Conservation (phyloP, 1,139 yeast species). For the Oligophagozyma castellii region DNA sequence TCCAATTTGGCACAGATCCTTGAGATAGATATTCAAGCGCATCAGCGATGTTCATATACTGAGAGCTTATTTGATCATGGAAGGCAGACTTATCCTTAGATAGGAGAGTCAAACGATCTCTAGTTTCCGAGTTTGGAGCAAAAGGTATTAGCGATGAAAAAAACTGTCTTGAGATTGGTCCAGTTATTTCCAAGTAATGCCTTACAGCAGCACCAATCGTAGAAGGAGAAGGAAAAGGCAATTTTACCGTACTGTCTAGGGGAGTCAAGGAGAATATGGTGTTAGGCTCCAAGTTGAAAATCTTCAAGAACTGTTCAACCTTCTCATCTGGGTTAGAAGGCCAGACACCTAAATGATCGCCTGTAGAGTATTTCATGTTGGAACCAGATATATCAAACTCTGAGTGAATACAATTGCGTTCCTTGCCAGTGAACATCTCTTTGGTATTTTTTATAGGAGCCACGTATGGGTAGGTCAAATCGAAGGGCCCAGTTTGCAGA, state of each 20-base stretch:
- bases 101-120: slow-evolving; percentile 37
- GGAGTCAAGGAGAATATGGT: slow-evolving; percentile 54
- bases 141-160: slow-evolving; percentile 66
- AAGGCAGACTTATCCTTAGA: slow-evolving; percentile 59
- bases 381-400: slow-evolving; percentile 73
- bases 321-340: slow-evolving; percentile 78
- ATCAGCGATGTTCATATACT: slow-evolving; percentile 64
- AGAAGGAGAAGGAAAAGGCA: slow-evolving; percentile 84
- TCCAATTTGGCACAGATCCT: slow-evolving; percentile 44
- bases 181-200: slow-evolving; percentile 82
- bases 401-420: slow-evolving; percentile 73
- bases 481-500: slow-evolving; percentile 58
- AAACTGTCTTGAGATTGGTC: slow-evolving; percentile 85
- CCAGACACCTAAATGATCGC: slow-evolving; percentile 94
- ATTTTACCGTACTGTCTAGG: slow-evolving; percentile 58
- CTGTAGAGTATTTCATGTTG: slow-evolving; percentile 76
- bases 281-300: slow-evolving; percentile 47
- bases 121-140: slow-evolving; percentile 44
- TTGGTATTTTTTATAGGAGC: slow-evolving; percentile 49
- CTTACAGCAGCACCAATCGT: slow-evolving; percentile 79
- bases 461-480: slow-evolving; percentile 69
- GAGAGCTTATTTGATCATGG: slow-evolving; percentile 46
- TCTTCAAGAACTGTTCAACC: slow-evolving; percentile 46
- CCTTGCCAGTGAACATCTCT: slow-evolving; percentile 51
- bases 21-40: slow-evolving; percentile 49